Conservation (phyloP, 1,284 basidiomycete species). For the Entoloma clypeatum region DNA sequence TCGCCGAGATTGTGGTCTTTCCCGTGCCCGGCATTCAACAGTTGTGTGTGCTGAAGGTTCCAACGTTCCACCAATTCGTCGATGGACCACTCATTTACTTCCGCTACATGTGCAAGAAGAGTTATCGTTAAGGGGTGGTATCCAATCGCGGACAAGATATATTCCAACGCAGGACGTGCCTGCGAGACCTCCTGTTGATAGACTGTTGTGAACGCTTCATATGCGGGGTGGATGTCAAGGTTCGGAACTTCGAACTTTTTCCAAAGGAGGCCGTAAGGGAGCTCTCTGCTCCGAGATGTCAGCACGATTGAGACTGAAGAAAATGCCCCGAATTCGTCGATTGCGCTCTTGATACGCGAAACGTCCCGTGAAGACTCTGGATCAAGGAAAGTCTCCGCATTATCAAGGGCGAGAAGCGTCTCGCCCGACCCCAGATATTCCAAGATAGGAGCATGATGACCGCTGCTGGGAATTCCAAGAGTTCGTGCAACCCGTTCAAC, state of each 20-base stretch:
- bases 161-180: conserved; percentile 3
- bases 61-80: conserved; percentile 7
- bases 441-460: conserved; percentile 1
- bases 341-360: conserved; percentile 8
- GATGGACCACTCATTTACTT: conserved; percentile 14
- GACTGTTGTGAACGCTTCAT: conserved; percentile 8
- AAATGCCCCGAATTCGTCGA: conserved; percentile 11
- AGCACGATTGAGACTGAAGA: conserved; percentile 11
- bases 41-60: conserved; percentile 1
- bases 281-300: conserved; percentile 7
- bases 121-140: conserved; percentile 16
- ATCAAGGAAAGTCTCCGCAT: conserved; percentile 17
- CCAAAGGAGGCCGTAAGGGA: conserved; percentile 11
- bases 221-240: conserved; percentile 10
- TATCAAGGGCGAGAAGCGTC: conserved; percentile 15
- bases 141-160: conserved; percentile 7
- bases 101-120: conserved; percentile 14
- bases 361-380: conserved; percentile 7
- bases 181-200: too few relatives aligned
- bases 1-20: conserved; percentile 9
- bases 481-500: conserved; percentile 8
- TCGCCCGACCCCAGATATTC: conserved; percentile 4
- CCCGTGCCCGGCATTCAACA: conserved; percentile 8
- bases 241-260: conserved; percentile 8
- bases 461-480: conserved; percentile 3